Evolutionary conservation across 2,329 filamentous ascomycete species (phyloP).

Genomic region (Massarina eburnea): DNA sequence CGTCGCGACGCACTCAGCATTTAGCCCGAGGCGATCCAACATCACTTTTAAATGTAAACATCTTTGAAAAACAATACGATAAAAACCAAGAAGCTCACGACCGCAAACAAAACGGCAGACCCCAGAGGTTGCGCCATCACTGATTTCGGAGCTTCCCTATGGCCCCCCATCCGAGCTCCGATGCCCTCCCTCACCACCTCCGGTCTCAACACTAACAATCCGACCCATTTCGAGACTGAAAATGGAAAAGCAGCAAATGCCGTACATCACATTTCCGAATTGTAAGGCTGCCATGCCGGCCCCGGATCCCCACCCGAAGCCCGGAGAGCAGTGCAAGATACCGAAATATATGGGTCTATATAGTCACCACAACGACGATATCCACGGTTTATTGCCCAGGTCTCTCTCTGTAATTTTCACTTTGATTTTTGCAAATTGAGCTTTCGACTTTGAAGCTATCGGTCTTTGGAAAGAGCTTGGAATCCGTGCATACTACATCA

Average conservation of each 20-base stretch:
- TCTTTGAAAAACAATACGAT: too few species aligned
- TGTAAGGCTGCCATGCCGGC: constrained; percentile 7
- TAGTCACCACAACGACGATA: constrained; percentile 11
- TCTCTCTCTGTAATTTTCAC: not conserved
- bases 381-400: not conserved
- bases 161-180: constrained; percentile 31
- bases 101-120: too few species aligned
- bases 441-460: not conserved
- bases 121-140: too few species aligned
- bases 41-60: not conserved
- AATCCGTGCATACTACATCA: not conserved
- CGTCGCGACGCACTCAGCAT: not conserved
- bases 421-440: constrained; percentile 11
- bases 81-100: too few species aligned
- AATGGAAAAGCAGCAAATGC: constrained; percentile 5
- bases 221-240: not conserved
- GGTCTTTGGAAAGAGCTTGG: constrained; percentile 1
- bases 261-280: constrained; percentile 2
- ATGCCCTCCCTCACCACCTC: constrained; percentile 1
- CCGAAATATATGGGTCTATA: constrained; percentile 12
- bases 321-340: constrained; percentile 1
- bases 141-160: not conserved
- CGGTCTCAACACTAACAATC: constrained; percentile 11
- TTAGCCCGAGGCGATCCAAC: not conserved
- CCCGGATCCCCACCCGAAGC: constrained; percentile 20